A percentile compares a stretch with the other conserved stretches of the same genome.
Evolutionary conservation across 768 basidiomycete species (phyloP).

Genomic region (Strobilomyces confusus): DNA sequence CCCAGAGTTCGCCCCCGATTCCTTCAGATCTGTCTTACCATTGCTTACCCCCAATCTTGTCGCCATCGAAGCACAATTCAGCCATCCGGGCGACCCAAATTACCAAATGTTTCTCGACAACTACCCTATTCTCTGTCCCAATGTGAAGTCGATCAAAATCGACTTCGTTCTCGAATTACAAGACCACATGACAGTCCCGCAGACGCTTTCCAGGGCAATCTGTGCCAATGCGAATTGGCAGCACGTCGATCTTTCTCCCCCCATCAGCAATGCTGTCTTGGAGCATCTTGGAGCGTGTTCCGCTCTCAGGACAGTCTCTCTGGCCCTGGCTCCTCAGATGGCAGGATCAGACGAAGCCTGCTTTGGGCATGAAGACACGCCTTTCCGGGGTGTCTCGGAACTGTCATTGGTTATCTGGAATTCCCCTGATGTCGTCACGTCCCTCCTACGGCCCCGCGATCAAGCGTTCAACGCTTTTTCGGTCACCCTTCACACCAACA

Average conservation of each 20-base stretch:
- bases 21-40: neutral
- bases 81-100: neutral
- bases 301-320: neutral
- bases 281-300: neutral
- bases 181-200: neutral
- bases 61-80: neutral
- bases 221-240: neutral
- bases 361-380: neutral
- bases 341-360: neutral
- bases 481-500: neutral
- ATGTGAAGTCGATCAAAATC: slow-evolving; percentile 2
- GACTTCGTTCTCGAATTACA: neutral
- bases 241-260: neutral
- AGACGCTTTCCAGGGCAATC: neutral
- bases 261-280: neutral
- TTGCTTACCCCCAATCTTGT: neutral
- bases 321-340: neutral
- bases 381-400: neutral
- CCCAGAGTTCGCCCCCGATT: neutral
- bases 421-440: neutral
- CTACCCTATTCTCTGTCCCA: neutral
- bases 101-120: neutral
- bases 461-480: neutral
- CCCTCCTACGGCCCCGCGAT: neutral
- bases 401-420: neutral